Base-by-base conservation (phyloP, 305 asterid species). In the Fraxinus ornus region DNA sequence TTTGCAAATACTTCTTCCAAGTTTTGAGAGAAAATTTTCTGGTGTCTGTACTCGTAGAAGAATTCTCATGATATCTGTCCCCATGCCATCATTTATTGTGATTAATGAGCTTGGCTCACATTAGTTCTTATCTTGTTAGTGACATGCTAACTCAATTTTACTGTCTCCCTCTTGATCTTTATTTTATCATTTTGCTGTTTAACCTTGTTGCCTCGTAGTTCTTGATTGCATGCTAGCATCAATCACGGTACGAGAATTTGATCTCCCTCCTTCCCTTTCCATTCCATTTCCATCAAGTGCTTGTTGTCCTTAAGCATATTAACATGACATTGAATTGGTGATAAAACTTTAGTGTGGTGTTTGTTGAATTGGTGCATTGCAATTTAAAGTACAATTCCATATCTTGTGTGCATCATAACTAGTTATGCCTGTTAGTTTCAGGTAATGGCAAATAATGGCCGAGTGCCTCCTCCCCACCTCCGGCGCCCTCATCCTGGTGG, bases 371-470 rank as follows among this genome's bases (percentile, higher is more conserved):
- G 47, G 37, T 78, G 44, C 49, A 5, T 30, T 77, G 28, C 17
- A 26, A 76, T 5, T 4, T 36, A 17, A 39, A 49, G n/a, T 3
- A 28, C 76, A 39, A 70, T 70, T 30, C 60, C 39, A 78, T 26
- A n/a, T 21, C 79, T 64, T 17, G 17, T 22, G 66, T 70, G 80
- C 79, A 78, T 70, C 60, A 19, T 78, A 75, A 83, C 32, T 49
- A 49, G 74, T 87, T 28, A 79, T 70, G 24, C 68, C 32, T 55
- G 73, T 76, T 47, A 33, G 60, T 77, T 75, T 86, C 84, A 85
- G 84, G 84, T 75, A 80, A 95, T 95, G 99, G 93, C 91, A 89
- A 94, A 94, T 91, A 92, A 91, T 89, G 93, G 94, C 79, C 89
- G 95, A 84, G 85, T 83, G 57, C 97, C 94, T 75, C 93, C 94